Base-by-base conservation (phyloP, 2,329 filamentous ascomycete species). In the Aspergillus sp. region DNA sequence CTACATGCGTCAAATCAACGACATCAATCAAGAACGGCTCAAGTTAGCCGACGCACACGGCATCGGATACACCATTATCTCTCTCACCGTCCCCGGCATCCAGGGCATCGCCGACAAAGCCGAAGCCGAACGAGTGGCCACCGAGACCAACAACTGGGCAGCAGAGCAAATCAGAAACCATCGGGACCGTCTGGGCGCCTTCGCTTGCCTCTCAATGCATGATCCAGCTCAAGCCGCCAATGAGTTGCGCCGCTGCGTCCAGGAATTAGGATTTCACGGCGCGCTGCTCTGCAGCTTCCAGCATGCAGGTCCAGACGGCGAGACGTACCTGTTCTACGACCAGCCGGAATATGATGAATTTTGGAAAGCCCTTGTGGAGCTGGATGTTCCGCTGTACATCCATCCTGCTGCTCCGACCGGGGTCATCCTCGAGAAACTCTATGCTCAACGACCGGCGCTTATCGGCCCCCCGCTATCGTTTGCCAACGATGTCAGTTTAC, bases 401-500 rank as follows among this genome's bases (percentile, higher is more conserved):
- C 27, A 30, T 4, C 27, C 27, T 30, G 27, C 38, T 41, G 38
- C 13, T 41, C 38, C 38, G 38, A 41, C 38, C 15, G 38, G 38
- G 7, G 6, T 8, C 17, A 8, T 41, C 15, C n/a, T n/a, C 17
- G 38, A 41, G 38, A 41, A 17, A 17, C 38, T 41, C 6, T 41
- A 41, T n/a, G 38, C 38, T 5, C 38, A 41, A 15, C 38, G 38
- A n/a, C 13, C 15, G 7, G 15, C 38, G 15, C 38, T 41, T 15
- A 41, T 41, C 38, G 15, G 27, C 3, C 38, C 38, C 8, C 38
- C 15, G 2, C 8, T 15, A 11, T 21, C 15, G n/a, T 44, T n/a
- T 48, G 5, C 44, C 4, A 57, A 50, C 25, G 36, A 17, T 5
- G 36, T 58, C 15, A 81, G 76, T 57, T 77, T 86, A 1, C 84